These are phyloP conservation scores for Tuber brumale DNA, from an alignment of 495 filamentous ascomycete species.

Conservation along the genomic window DNA sequence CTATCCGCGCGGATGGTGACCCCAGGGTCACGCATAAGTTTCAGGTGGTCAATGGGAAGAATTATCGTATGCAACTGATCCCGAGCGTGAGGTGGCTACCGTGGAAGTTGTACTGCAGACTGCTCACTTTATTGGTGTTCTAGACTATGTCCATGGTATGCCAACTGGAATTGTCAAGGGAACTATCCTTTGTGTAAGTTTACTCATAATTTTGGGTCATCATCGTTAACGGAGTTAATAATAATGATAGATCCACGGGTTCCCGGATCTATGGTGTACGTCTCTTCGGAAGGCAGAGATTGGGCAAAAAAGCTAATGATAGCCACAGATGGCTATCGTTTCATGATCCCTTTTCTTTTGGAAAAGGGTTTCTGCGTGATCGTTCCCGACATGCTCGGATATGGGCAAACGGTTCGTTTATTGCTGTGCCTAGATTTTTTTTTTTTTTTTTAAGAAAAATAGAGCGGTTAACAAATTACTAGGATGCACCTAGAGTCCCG, in stretches of 20 bases:
- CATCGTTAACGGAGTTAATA: background rate
- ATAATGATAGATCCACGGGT: conserved; percentile 36
- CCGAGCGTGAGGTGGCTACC: background rate
- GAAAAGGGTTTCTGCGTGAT: conserved; percentile 63
- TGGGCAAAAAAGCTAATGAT: background rate
- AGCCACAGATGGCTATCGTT: conserved; percentile 57
- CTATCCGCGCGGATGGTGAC: conserved; percentile 42
- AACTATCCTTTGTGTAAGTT: conserved; percentile 35
- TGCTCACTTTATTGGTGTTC: conserved; percentile 11
- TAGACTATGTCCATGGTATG: conserved; percentile 40
- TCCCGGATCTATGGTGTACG: conserved; percentile 40
- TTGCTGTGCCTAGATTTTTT: background rate
- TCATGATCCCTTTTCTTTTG: conserved; percentile 72
- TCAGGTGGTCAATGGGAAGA: conserved; percentile 41
- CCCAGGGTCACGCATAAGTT: conserved; percentile 41
- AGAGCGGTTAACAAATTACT: conserved; percentile 3
- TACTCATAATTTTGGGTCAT: background rate
- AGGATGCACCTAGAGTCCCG: conserved; percentile 56
- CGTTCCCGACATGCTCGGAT: conserved; percentile 74
- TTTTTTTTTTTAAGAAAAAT: background rate
- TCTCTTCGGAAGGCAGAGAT: background rate
- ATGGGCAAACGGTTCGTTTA: conserved; percentile 59
- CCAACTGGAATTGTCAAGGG: conserved; percentile 25
- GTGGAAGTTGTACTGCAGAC: background rate
- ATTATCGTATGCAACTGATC: conserved; percentile 41